A percentile compares a stretch with the other conserved stretches of the same genome.
These are phyloP conservation scores for Rhazya stricta DNA, from an alignment of 257 asterid species.

Conservation along the genomic window DNA sequence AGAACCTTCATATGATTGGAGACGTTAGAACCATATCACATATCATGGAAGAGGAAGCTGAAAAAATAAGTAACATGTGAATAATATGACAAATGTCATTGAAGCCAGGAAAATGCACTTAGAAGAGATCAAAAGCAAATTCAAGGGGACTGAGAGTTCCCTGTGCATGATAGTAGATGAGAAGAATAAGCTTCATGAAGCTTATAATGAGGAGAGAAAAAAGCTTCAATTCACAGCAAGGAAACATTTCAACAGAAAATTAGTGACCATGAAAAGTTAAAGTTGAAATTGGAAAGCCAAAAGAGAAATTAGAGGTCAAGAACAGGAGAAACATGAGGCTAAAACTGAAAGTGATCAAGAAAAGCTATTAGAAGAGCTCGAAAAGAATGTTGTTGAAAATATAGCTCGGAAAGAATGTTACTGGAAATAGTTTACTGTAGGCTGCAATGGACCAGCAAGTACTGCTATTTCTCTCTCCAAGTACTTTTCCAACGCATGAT, in stretches of 20 bases:
- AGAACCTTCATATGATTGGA: slow-evolving; percentile 76
- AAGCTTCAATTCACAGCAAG: slow-evolving; percentile 71
- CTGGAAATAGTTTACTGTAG: too few relatives aligned
- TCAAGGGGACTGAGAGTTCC: slow-evolving; percentile 60
- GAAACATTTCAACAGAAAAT: slow-evolving; percentile 70
- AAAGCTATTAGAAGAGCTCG: slow-evolving; percentile 68
- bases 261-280: slow-evolving; percentile 71
- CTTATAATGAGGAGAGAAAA: slow-evolving; percentile 71
- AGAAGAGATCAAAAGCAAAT: slow-evolving; percentile 58
- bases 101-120: slow-evolving; percentile 66
- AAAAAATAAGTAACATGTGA: slow-evolving; percentile 3
- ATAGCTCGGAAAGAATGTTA: too few relatives aligned
- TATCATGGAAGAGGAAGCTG: slow-evolving; percentile 75
- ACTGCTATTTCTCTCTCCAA: too few relatives aligned
- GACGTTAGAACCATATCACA: slow-evolving; percentile 67
- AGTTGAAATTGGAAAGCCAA: slow-evolving; percentile 58
- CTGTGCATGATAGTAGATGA: slow-evolving; percentile 49
- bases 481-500: too few relatives aligned
- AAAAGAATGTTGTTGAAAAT: too few relatives aligned
- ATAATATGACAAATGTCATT: slow-evolving; percentile 53
- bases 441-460: too few relatives aligned
- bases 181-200: slow-evolving; percentile 61
- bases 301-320: slow-evolving; percentile 52
- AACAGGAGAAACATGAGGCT: slow-evolving; percentile 68
- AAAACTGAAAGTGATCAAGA: slow-evolving; percentile 65